Base-by-base conservation (phyloP, 1,284 basidiomycete species). In the Fomitopsis pinicola region DNA sequence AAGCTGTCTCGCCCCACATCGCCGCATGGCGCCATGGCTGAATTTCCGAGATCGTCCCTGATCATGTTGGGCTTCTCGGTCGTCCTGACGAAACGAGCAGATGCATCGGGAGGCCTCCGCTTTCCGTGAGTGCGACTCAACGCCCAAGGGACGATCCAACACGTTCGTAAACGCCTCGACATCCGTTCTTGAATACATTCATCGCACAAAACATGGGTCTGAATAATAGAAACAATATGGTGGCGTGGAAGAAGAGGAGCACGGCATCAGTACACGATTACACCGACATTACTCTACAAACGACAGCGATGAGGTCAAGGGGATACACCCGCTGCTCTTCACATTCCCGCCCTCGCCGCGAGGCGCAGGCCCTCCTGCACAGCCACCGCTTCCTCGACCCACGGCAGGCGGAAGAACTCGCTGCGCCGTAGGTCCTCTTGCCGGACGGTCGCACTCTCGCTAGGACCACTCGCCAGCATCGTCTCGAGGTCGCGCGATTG, bases 401-500 rank as follows among this genome's bases (percentile, higher is more conserved):
- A 97, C 4, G 92, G 90, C 66, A 96, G 78, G 61, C 83, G 81
- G 82, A 97, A 98, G 74, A 94, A 91, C 72, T 97, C 94, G 67
- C 92, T 94, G 54, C 94, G 78, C 64, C 91, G 84, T 62, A 97
- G 77, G 73, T 97, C 95, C 68, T 97, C 95, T 61, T 92, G 91
- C 19, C 91, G 79, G 12, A 95, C 82, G 0, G 88, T 88, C 63
- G 88, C 82, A 36, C 93, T 94, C 70, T 93, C 88, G 28, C 86
- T 87, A 3, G 90, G 86, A 2, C 94, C 94, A 73, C 89, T 92
- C 44, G 92, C 93, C n/a, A 98, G 80, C 62, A 97, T 84, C 61
- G 84, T 88, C 74, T 97, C 94, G 45, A 99, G 76, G 73, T 97
- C 95, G 19, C 93, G 83, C 36, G 94, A 91, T 73, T 98, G 97